Base-by-base conservation (phyloP, 2,329 filamentous ascomycete genomes). In the Acrocalymma vagum region DNA sequence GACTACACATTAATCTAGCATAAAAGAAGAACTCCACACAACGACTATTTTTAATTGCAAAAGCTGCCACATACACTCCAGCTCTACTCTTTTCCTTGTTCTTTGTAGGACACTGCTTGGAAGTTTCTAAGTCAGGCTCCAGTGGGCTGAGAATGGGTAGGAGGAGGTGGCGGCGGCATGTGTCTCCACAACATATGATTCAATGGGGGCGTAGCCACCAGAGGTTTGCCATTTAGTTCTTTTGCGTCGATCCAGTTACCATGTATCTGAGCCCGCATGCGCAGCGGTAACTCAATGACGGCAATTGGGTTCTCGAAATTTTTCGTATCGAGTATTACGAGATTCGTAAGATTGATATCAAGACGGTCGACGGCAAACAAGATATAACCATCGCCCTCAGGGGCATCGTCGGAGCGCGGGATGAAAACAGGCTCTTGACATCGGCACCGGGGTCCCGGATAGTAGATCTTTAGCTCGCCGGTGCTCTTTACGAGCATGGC, bases 171-270 rank as follows among this genome's bases (percentile, higher is more conserved):
- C n/a, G n/a, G n/a, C n/a, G n/a, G n/a, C n/a, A n/a, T n/a, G n/a
- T n/a, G n/a, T n/a, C n/a, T n/a, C n/a, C n/a, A n/a, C n/a, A n/a
- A n/a, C n/a, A n/a, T n/a, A n/a, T n/a, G n/a, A n/a, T n/a, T n/a
- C n/a, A n/a, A n/a, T n/a, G n/a, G n/a, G n/a, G n/a, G n/a, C n/a
- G n/a, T n/a, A n/a, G n/a, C n/a, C n/a, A n/a, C n/a, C n/a, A n/a
- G n/a, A n/a, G n/a, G n/a, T n/a, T n/a, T n/a, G n/a, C n/a, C n/a
- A n/a, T n/a, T n/a, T n/a, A n/a, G n/a, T n/a, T n/a, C n/a, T n/a
- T n/a, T n/a, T n/a, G n/a, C n/a, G n/a, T n/a, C n/a, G n/a, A 86
- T 59, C 85, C 87, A 67, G 25, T 69, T 70, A 0, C 63, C 67
- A 34, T 70, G 64, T 1, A 69, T 46, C 42, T 65, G 60, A 1